Percentiles rank a stretch among this genome's conserved stretches.
Conservation (phyloP, 2,329 filamentous ascomycete species). For the Colletotrichum shisoi region DNA sequence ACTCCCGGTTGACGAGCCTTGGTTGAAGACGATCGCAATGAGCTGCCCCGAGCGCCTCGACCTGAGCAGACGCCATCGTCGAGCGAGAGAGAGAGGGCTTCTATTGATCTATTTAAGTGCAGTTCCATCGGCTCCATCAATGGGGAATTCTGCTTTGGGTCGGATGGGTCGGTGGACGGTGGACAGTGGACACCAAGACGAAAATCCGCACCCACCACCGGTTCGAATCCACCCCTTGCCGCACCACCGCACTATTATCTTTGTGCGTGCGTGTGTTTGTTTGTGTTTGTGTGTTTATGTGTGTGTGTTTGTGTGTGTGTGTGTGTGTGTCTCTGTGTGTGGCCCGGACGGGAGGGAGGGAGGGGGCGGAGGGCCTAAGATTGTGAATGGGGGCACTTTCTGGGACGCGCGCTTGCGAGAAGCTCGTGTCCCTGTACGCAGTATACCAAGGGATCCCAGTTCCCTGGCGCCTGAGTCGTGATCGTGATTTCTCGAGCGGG, state of each 20-base stretch:
- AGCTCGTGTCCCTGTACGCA: neutral
- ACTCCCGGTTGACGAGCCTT: slow-evolving; percentile 22
- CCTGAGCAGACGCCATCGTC: neutral
- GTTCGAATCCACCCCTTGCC: slow-evolving; percentile 8
- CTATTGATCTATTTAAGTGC: slow-evolving; percentile 28
- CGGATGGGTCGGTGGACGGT: slow-evolving; percentile 13
- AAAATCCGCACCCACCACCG: slow-evolving; percentile 23
- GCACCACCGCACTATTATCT: neutral
- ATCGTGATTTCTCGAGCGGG: slow-evolving; percentile 12
- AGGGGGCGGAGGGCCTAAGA: neutral
- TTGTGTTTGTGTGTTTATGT: too few species aligned
- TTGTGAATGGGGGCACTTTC: slow-evolving; percentile 14
- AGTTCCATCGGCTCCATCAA: neutral
- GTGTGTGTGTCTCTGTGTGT: slow-evolving; percentile 8
- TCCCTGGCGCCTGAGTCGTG: slow-evolving; percentile 33
- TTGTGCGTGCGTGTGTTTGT: too few species aligned
- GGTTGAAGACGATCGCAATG: slow-evolving; percentile 23
- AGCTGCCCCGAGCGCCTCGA: slow-evolving; percentile 19
- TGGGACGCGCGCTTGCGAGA: neutral
- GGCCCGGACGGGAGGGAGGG: slow-evolving; percentile 1
- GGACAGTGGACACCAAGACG: neutral
- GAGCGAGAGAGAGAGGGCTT: neutral
- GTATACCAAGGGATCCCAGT: neutral
- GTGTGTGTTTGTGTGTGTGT: too few species aligned
- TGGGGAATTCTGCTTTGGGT: slow-evolving; percentile 2